A percentile compares a stretch with the other conserved stretches of the same genome.
Conservation (phyloP, 202 grass and related monocot species). For the Zoysia matrella region DNA sequence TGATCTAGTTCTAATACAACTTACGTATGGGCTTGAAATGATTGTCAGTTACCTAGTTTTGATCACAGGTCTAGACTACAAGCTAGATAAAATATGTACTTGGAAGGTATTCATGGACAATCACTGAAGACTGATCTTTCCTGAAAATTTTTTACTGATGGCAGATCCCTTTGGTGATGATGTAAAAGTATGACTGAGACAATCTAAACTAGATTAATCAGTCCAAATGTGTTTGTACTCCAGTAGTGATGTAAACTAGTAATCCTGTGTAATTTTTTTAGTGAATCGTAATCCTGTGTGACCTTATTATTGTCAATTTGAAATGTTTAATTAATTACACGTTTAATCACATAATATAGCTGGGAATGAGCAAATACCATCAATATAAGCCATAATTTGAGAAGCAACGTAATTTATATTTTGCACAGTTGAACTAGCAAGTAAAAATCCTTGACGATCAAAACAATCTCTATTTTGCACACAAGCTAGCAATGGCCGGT, state of each 20-base stretch:
- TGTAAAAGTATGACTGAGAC: no score
- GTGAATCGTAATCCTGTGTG: not conserved
- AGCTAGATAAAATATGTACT: not conserved
- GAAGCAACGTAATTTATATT: not conserved
- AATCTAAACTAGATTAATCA: not conserved
- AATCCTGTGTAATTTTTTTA: no score
- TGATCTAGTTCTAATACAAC: slow-evolving; percentile 12
- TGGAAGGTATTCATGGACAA: no score
- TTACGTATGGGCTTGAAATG: not conserved
- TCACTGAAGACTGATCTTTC: no score
- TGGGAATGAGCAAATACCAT: no score
- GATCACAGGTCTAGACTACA: not conserved
- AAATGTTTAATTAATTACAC: not conserved
- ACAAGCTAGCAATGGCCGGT: not conserved
- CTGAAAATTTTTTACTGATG: no score
- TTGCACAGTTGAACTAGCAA: not conserved
- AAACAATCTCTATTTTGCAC: not conserved
- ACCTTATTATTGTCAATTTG: not conserved
- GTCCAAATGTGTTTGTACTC: not conserved
- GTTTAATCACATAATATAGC: not conserved
- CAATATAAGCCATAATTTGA: no score
- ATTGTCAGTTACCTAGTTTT: not conserved
- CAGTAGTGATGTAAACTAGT: not conserved
- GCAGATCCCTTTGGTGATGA: no score
- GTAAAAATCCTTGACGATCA: not conserved